Conservation (phyloP, 495 filamentous ascomycete genomes). For the Penicillium taxi region DNA sequence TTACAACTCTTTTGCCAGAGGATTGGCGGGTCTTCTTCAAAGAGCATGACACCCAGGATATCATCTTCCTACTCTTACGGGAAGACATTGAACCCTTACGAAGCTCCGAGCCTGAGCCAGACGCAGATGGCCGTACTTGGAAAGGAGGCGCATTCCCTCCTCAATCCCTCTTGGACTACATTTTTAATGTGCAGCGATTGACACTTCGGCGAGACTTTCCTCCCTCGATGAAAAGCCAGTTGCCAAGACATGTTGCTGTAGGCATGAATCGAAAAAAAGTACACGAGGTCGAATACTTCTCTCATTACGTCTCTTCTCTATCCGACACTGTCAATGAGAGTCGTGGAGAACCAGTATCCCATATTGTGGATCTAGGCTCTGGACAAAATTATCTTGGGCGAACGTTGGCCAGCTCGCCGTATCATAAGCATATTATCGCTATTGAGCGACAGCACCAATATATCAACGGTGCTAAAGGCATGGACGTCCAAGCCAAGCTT, state of each 20-base stretch:
- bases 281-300: conserved; percentile 72
- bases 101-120: conserved; percentile 1
- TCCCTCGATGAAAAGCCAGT: conserved; percentile 26
- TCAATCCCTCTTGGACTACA: conserved; percentile 60
- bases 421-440: conserved; percentile 78
- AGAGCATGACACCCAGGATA: conserved; percentile 55
- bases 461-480: conserved; percentile 71
- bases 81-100: conserved; percentile 49
- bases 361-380: conserved; percentile 91
- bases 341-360: conserved; percentile 54
- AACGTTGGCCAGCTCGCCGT: conserved; percentile 73
- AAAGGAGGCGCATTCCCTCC: conserved; percentile 53
- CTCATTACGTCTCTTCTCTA: conserved; percentile 49
- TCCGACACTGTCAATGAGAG: conserved; percentile 48
- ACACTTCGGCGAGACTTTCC: conserved; percentile 56
- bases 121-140: conserved; percentile 29
- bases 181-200: conserved; percentile 62
- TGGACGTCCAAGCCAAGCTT: conserved; percentile 70
- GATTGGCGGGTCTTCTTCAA: conserved; percentile 77
- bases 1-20: conserved; percentile 61
- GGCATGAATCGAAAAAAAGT: conserved; percentile 97
- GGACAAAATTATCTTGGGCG: conserved; percentile 94
- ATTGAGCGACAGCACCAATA: conserved; percentile 83
- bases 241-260: conserved; percentile 64
- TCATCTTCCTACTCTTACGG: conserved; percentile 71